Evolutionary conservation across 1,139 yeast genomes (phyloP).

Genomic region (Hanseniaspora gamundiae): DNA sequence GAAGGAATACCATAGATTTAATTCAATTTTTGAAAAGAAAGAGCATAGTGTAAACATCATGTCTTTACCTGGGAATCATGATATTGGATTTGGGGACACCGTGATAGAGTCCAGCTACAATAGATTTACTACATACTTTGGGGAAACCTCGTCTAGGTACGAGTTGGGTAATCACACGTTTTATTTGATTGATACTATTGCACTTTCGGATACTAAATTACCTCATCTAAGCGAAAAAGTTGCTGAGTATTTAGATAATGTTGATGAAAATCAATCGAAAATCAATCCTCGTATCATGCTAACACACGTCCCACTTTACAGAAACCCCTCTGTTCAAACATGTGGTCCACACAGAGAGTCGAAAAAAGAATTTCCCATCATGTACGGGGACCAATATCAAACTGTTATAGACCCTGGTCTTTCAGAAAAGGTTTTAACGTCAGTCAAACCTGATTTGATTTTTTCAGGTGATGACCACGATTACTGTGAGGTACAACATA

Average conservation of each 20-base stretch:
- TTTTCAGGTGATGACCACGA: slow-evolving; percentile 97
- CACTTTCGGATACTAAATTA: slow-evolving; percentile 45
- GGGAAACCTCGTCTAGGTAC: slow-evolving; percentile 46
- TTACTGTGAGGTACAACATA: slow-evolving; percentile 69
- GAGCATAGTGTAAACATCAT: slow-evolving; percentile 36
- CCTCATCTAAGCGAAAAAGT: slow-evolving; percentile 34
- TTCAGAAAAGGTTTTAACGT: slow-evolving; percentile 42
- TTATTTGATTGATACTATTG: slow-evolving; percentile 68
- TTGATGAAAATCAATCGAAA: slow-evolving; percentile 9
- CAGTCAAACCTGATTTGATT: slow-evolving; percentile 50
- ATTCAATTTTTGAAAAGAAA: slow-evolving; percentile 41
- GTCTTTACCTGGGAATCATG: slow-evolving; percentile 88
- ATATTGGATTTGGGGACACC: slow-evolving; percentile 79
- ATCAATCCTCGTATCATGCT: slow-evolving; percentile 53
- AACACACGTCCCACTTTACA: slow-evolving; percentile 68
- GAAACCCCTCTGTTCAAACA: slow-evolving; percentile 37
- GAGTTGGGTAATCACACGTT: slow-evolving; percentile 67
- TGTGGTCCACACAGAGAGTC: slow-evolving; percentile 71
- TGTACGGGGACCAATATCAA: slow-evolving; percentile 67
- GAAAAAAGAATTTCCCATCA: slow-evolving; percentile 46
- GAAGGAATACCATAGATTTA: slow-evolving; percentile 59
- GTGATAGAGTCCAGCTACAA: slow-evolving; percentile 39
- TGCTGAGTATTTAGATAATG: slow-evolving; percentile 20
- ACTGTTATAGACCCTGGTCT: slow-evolving; percentile 53
- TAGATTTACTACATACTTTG: slow-evolving; percentile 64